A percentile compares a stretch with the other conserved stretches of the same genome.
Conservation (phyloP, 2,329 filamentous ascomycete genomes). For the Epicoccum sorghinum region DNA sequence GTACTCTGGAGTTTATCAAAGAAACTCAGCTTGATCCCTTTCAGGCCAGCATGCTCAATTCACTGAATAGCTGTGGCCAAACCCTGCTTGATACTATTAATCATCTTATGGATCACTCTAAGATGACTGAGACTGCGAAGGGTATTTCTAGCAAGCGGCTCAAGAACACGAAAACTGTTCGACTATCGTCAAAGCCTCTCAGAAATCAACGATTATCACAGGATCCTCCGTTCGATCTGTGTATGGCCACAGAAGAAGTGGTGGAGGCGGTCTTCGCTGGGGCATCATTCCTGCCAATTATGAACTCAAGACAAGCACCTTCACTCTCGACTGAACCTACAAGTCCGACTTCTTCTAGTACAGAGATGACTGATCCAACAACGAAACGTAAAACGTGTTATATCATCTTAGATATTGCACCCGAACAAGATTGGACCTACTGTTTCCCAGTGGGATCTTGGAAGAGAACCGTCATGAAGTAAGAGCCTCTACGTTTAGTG, state of each 20-base stretch:
- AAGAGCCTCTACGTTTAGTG: neutral
- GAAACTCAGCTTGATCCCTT: slow-evolving; percentile 51
- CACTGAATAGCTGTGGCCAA: slow-evolving; percentile 50
- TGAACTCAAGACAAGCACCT: slow-evolving; percentile 14
- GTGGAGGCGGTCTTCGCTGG: slow-evolving; percentile 36
- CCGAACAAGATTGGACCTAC: slow-evolving; percentile 50
- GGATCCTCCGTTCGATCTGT: slow-evolving; percentile 29
- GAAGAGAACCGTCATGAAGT: slow-evolving; percentile 45
- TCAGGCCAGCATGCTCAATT: slow-evolving; percentile 55
- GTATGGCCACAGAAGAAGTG: slow-evolving; percentile 30
- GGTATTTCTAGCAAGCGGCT: slow-evolving; percentile 46
- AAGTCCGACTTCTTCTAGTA: slow-evolving; percentile 1
- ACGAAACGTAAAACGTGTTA: slow-evolving; percentile 29
- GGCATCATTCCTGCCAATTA: slow-evolving; percentile 40
- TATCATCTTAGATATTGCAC: slow-evolving; percentile 34
- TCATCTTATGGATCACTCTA: slow-evolving; percentile 40
- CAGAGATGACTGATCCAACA: neutral
- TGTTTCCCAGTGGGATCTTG: slow-evolving; percentile 47
- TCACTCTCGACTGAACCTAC: slow-evolving; percentile 12
- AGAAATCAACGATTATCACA: slow-evolving; percentile 28
- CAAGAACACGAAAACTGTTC: slow-evolving; percentile 37
- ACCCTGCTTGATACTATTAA: slow-evolving; percentile 57
- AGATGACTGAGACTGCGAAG: slow-evolving; percentile 37
- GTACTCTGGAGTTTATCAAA: slow-evolving; percentile 57
- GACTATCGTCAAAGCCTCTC: slow-evolving; percentile 36